Evolutionary conservation across 495 filamentous ascomycete genomes (phyloP), one percentile per base, ranked within the genome.

Genomic region (Podospora comata): DNA sequence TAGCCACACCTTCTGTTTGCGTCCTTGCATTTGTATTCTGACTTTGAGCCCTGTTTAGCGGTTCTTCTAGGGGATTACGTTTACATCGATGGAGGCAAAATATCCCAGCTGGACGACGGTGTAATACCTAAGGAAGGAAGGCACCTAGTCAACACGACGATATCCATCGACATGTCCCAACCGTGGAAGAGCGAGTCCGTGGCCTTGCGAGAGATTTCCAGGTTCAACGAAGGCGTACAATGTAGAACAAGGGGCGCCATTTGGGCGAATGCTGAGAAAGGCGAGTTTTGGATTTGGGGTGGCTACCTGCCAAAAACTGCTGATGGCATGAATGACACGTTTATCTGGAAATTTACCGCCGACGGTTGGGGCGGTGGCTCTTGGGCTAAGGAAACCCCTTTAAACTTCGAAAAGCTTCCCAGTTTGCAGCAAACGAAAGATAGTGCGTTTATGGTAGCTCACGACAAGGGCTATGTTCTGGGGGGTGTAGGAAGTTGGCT

Each of bases 81-180:
- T 0, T 66, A 66, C 13, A 66, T 66, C 18, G 65, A 66, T 39
- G 65, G 65, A 48, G 65, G 65, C 6, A 56, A 60, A 11, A 23
- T 66, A 13, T 66, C 54, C 3, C 65, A 60, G 18, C n/a, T 66
- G 20, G 62, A 64, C 18, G 15, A 26, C 28, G 60, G 7, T 30
- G 16, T 6, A 15, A 48, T 16, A 11, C 30, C 34, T 6, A 39
- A 39, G 19, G 5, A 7, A 18, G 4, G 23, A 5, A 57, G 16
- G 5, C 20, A n/a, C 54, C 18, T 23, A 5, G 20, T 57, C 18
- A 57, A 57, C 15, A n/a, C 6, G 15, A 57, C 54, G 15, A 57
- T 57, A 11, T 57, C 54, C 15, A 57, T 57, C 0, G 54, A 57
- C 54, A n/a, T 57, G 54, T n/a, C 54, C 5, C 1, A 18, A 5